Evolutionary conservation across 2,329 filamentous ascomycete species (phyloP).

Genomic region (Ceratocystis lukuohia): DNA sequence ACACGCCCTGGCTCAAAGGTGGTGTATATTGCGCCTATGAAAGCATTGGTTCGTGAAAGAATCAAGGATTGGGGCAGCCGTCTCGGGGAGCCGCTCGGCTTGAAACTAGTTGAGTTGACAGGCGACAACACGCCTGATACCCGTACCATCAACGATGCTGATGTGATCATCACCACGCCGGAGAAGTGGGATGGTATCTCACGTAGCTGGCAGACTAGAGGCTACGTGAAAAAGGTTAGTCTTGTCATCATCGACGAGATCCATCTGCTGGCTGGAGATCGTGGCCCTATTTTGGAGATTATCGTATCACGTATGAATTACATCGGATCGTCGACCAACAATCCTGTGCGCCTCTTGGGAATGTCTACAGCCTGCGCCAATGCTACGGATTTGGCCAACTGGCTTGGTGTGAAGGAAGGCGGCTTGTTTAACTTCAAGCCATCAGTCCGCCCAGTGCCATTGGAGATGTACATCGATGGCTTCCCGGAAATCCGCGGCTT

Average conservation of each 20-base stretch:
- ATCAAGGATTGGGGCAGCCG: constrained; percentile 88
- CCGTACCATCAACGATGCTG: constrained; percentile 83
- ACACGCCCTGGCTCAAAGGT: constrained; percentile 92
- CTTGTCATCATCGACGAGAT: constrained; percentile 98
- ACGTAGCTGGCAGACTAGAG: constrained; percentile 94
- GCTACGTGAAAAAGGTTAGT: constrained; percentile 87
- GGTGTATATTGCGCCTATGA: constrained; percentile 98
- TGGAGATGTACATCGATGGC: constrained; percentile 95
- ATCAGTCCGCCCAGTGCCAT: constrained; percentile 85
- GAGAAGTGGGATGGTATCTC: constrained; percentile 99
- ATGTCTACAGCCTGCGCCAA: constrained; percentile 99
- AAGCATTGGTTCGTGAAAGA: constrained; percentile 88
- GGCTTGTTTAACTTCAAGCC: constrained; percentile 95
- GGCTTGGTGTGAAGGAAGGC: constrained; percentile 82
- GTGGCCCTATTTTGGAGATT: constrained; percentile 94
- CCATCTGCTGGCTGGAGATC: constrained; percentile 87
- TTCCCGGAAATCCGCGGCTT: constrained; percentile 93
- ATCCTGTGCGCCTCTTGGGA: constrained; percentile 77
- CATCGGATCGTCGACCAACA: constrained; percentile 86
- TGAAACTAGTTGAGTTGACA: constrained; percentile 89
- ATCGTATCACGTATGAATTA: constrained; percentile 96
- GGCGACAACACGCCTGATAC: constrained; percentile 97
- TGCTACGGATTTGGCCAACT: constrained; percentile 83
- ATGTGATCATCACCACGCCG: constrained; percentile 97
- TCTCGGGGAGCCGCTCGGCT: constrained; percentile 65